Percentiles rank a stretch among this genome's conserved stretches.
Evolutionary conservation across 352 stramenopile genomes (phyloP).

Genomic region (Pythium myriotylum): DNA sequence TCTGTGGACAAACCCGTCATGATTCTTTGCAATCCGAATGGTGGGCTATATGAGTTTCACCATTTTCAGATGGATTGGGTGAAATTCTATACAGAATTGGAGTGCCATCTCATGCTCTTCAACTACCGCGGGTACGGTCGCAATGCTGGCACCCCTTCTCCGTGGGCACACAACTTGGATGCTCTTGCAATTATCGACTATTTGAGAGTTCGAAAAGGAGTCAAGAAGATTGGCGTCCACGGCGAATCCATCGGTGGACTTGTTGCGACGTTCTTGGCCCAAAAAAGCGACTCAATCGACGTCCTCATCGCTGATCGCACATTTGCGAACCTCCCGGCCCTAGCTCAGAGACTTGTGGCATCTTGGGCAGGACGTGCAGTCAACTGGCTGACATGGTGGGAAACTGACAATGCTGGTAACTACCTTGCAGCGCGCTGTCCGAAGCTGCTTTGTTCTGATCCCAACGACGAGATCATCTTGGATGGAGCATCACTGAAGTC

Average conservation of each 20-base stretch:
- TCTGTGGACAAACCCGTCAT: constrained; percentile 48
- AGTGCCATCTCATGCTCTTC: constrained; percentile 82
- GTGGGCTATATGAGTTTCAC: constrained; percentile 86
- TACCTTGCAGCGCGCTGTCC: constrained; percentile 71
- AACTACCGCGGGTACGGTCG: constrained; percentile 89
- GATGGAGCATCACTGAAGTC: constrained; percentile 84
- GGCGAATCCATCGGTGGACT: constrained; percentile 85
- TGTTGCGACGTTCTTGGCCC: constrained; percentile 71
- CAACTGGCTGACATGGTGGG: constrained; percentile 72
- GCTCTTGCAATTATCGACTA: constrained; percentile 76
- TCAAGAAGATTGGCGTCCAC: constrained; percentile 73
- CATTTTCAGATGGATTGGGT: constrained; percentile 91
- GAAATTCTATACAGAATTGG: constrained; percentile 82
- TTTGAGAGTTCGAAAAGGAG: constrained; percentile 49
- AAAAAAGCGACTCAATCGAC: constrained; percentile 57
- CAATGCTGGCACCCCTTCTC: constrained; percentile 62
- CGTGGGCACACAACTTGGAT: constrained; percentile 64
- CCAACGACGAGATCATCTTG: constrained; percentile 81
- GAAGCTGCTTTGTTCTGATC: constrained; percentile 84
- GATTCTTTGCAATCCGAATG: constrained; percentile 86
- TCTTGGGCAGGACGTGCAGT: constrained; percentile 72
- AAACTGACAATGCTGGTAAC: constrained; percentile 80
- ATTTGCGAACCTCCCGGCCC: constrained; percentile 75
- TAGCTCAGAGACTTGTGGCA: constrained; percentile 78
- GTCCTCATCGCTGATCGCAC: constrained; percentile 81